phyloP scores from a whole-genome alignment of 2,329 filamentous ascomycete genomes.

The Zymoseptoria crescenta region DNA sequence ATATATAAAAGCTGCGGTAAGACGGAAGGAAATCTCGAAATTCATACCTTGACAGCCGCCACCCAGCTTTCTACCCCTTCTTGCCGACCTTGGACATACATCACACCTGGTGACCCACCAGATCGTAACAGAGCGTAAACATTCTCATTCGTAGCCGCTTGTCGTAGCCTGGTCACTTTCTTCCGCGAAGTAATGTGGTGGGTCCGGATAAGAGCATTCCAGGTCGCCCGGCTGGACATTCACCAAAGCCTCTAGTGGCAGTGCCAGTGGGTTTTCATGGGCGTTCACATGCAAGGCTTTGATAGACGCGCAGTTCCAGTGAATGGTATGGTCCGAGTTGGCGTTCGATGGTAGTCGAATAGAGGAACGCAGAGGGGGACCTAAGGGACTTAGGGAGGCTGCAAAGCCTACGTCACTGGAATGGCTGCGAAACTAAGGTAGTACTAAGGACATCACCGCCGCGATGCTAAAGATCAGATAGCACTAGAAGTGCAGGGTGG shows the following conservation, averaged over 20 bases:
- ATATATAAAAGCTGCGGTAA: neutral
- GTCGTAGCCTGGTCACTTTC: conserved; percentile 57
- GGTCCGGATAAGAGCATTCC: conserved; percentile 61
- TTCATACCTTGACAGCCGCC: conserved; percentile 47
- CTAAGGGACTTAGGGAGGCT: too few species aligned
- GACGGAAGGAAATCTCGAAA: neutral
- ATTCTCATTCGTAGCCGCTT: conserved; percentile 53
- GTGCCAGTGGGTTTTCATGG: neutral
- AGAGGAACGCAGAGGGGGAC: too few species aligned
- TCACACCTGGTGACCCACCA: conserved; percentile 64
- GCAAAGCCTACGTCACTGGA: too few species aligned
- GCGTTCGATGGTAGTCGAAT: neutral
- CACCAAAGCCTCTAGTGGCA: neutral
- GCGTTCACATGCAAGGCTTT: neutral
- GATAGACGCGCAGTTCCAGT: neutral
- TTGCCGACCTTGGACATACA: conserved; percentile 65
- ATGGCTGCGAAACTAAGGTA: too few species aligned
- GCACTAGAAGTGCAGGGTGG: too few species aligned
- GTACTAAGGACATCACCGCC: too few species aligned
- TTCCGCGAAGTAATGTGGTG: conserved; percentile 77
- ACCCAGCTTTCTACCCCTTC: conserved; percentile 56
- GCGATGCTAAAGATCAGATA: too few species aligned
- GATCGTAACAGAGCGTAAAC: conserved; percentile 59
- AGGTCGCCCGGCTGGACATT: conserved; percentile 9
- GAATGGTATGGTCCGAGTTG: neutral